Base-by-base conservation (phyloP, 352 stramenopile species). In the Phytophthora agathidicida region DNA sequence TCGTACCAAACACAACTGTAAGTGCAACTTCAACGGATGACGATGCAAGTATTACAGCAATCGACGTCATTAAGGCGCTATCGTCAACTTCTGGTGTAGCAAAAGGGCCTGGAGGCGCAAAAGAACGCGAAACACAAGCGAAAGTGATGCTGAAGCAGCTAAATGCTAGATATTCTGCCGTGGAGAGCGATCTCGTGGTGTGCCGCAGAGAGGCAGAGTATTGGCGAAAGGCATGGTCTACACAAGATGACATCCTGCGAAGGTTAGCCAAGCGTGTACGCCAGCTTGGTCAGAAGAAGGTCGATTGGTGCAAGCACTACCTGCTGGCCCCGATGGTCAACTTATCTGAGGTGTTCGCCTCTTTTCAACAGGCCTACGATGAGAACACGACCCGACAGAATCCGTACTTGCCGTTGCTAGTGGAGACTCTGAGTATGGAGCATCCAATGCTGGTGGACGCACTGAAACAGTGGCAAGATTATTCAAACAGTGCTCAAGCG, bases 121-220 rank as follows among this genome's bases (percentile, higher is more conserved):
- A 72, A 50, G 66, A 79, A 23, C 69, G 69, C 10, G 73, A 82
- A 8, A 74, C 65, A 19, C 56, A 63, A 16, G 33, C 72, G 8
- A 78, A 70, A 23, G 17, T 41, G 22, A 72, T 79, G 69, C 53
- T 81, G 22, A 76, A 74, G 28, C 65, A 81, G 36, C 53, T 81
- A 7, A 48, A 76, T 28, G 68, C 72, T 7, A 53, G 30, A 16
- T 48, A 70, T 32, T 17, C 50, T 10, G 55, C 65, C 5, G 46
- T 64, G 9, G 72, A 73, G 26, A 76, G 65, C 10, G 57, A 70
- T 3, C 41, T 60, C 16, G 28, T 26, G 11, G 42, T 30, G 11
- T 71, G 60, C 22, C 59, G 54, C 1, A 55, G 50, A 49, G 71
- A 78, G 35, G 42, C 66, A 28, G 31, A 42, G 5, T 78, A 78